phyloP scores from a whole-genome alignment of 164 flowering plant genomes.

The Echeveria elegans region DNA sequence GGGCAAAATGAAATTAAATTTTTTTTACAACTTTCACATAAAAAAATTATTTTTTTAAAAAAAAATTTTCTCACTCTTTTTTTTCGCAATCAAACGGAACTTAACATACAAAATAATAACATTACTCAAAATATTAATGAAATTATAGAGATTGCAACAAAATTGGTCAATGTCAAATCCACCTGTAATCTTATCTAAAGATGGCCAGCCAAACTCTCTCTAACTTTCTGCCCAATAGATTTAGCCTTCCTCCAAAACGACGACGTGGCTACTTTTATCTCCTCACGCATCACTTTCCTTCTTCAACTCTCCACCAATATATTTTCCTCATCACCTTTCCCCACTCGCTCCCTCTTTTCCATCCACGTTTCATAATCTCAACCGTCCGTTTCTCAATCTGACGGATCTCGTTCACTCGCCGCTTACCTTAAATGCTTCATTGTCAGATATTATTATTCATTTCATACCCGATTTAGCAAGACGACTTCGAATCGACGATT shows the following conservation, averaged over 20 bases:
- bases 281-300: neutral
- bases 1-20: too few relatives aligned
- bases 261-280: neutral
- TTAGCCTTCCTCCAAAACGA: neutral
- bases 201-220: too few relatives aligned
- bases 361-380: neutral
- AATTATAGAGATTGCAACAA: too few relatives aligned
- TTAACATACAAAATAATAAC: too few relatives aligned
- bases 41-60: too few relatives aligned
- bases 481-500: too few relatives aligned
- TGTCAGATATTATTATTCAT: neutral
- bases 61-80: too few relatives aligned
- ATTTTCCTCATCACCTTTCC: neutral
- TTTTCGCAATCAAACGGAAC: too few relatives aligned
- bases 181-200: neutral
- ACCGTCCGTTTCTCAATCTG: neutral
- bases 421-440: too few relatives aligned
- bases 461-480: neutral
- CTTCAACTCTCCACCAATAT: neutral
- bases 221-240: neutral
- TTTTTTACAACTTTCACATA: too few relatives aligned
- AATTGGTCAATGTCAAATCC: neutral
- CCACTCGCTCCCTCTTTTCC: neutral
- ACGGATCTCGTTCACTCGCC: neutral
- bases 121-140: too few relatives aligned